A percentile compares a stretch with the other conserved stretches of the same genome.
Evolutionary conservation across 2,329 filamentous ascomycete species (phyloP).

Genomic region (Fusarium nisikadoi): DNA sequence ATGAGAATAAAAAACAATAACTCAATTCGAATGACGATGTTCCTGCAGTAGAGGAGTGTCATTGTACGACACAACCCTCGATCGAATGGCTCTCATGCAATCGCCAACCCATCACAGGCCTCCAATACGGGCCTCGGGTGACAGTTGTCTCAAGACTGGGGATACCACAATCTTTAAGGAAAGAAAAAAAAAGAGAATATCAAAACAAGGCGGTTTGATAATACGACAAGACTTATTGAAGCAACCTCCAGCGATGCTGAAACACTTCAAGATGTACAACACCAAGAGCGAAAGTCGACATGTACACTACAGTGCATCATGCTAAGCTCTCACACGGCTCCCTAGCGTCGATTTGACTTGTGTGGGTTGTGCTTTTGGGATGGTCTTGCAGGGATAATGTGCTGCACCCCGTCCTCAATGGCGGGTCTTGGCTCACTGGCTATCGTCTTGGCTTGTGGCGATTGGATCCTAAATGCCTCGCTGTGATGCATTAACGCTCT

Average conservation of each 20-base stretch:
- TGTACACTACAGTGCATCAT: constrained; percentile 29
- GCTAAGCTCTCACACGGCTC: constrained; percentile 27
- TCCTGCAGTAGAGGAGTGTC: constrained; percentile 11
- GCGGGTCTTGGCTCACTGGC: constrained; percentile 28
- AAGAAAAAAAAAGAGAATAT: constrained; percentile 7
- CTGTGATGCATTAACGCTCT: constrained; percentile 14
- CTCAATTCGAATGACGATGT: constrained; percentile 4
- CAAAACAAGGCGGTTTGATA: constrained; percentile 18
- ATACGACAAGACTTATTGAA: constrained; percentile 19
- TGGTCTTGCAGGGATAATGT: constrained; percentile 9
- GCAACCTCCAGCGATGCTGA: constrained; percentile 25
- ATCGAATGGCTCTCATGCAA: constrained; percentile 6
- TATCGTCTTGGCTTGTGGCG: constrained; percentile 33
- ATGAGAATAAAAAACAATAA: not conserved
- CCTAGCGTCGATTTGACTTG: constrained; percentile 34
- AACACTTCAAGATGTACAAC: constrained; percentile 20
- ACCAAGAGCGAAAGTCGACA: not conserved
- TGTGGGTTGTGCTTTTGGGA: constrained; percentile 19
- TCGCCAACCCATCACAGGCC: constrained; percentile 9
- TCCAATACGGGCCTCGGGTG: constrained; percentile 24
- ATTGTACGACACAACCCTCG: constrained; percentile 21
- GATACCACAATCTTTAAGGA: constrained; percentile 3
- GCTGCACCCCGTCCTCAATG: constrained; percentile 30
- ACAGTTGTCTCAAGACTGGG: constrained; percentile 25
- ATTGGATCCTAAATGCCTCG: constrained; percentile 37